Base-by-base conservation (phyloP, 164 flowering plant genomes). In the Chimonanthus salicifolius region DNA sequence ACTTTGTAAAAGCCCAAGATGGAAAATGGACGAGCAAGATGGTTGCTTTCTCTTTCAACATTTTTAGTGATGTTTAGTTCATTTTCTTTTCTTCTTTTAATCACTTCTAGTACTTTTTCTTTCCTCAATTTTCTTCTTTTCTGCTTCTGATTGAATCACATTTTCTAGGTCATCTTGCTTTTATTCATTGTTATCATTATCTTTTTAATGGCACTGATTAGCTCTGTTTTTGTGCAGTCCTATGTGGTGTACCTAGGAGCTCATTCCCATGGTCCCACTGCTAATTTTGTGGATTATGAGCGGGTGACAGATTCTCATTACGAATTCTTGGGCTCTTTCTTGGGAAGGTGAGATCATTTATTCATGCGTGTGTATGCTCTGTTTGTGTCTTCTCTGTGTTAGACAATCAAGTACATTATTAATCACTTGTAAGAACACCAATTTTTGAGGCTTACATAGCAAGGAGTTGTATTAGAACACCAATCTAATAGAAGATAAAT, bases 231-330 rank as follows among this genome's bases (percentile, higher is more conserved):
- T 44, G 21, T 72, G 43, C 78, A 87, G 94, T 78, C 89, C 16
- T 90, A 83, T 74, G 76, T 90, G 33, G 94, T 90, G 69, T 88
- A 88, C 74, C 71, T 90, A 48, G 94, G 92, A 71, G 84, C 73
- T 45, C 90, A 86, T 71, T 75, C 87, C 2, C 86, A 84, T 71
- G 82, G 81, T 9, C 15, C 48, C 7, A 62, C 77, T 6, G 75
- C 79, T 15, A 13, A 83, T 0, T 51, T 74, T 2, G 7, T 16
- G 9, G 87, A 86, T 73, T 64, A 78, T 9, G 80, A 84, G 7
- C 71, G 65, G 4, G 88, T 77, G 0, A 83, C 78, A 3, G 60
- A 78, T 5, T 80, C 86, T 49, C 94, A 90, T 82, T 77, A 86
- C 70, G 75, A 80, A 15, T 76, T 90, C 49, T 81, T 90, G 47